Base-by-base conservation (phyloP, 2,329 filamentous ascomycete genomes). In the Endothia cerciana region DNA sequence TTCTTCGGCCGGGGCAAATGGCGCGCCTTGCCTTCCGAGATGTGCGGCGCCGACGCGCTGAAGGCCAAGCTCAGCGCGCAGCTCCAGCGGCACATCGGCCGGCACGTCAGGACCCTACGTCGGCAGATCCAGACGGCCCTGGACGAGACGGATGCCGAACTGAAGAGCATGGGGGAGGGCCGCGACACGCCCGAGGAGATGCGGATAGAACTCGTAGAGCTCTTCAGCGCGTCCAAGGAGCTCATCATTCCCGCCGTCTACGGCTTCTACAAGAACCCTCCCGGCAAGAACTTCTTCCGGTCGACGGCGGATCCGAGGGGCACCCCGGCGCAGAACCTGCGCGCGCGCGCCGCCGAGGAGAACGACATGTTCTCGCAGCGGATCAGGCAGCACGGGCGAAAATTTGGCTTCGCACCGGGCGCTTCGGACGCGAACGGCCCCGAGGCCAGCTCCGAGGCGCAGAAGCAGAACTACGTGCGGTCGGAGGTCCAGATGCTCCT, bases 191-290 rank as follows among this genome's bases (percentile, higher is more conserved):
- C 83, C 1, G 80, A 82, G 67, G 83, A 85, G 75, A 84, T 85
- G 82, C 77, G 82, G 17, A 78, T 83, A 66, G 81, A 85, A 72
- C 82, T 85, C 71, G 82, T 82, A 55, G 82, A 85, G 69, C 77
- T 85, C 6, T 85, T 84, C 67, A 83, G 82, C 0, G 76, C 79
- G 0, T 84, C 81, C 40, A 83, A 83, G 74, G 83, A 84, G 62
- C 78, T 85, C n/a, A 81, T 84, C 45, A 83, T 81, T 1, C 82
- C 82, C 3, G 82, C 83, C 47, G 81, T 84, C 33, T 82, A 84
- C 62, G 83, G 82, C 60, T 83, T 83, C 74, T 85, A 85, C 78
- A 85, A 85, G 76, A 84, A 84, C 66, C 82, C 82, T 0, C 81
- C 83, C 19, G 80, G 81, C 65, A 82, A 83, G 70, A 78, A 76